Evolutionary conservation across 208 protist species (phyloP), one percentile per base, ranked within the genome.

Genomic region (Histomonas meleagridis): DNA sequence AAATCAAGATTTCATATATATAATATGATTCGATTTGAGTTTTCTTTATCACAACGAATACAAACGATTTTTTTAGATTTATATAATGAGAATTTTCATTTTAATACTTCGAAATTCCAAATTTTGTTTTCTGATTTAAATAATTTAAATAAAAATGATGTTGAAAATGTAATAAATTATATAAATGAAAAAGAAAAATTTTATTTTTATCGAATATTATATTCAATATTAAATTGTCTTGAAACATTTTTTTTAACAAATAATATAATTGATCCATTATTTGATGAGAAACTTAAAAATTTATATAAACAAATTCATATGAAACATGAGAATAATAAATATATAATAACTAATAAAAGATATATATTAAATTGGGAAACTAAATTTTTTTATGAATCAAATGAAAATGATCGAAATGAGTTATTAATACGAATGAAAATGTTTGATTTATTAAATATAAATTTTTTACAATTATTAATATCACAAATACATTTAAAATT

Each of bases 401-500:
- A 57, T 7, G 76, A 86, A 86, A 49, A 3, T 35, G 76, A 86
- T 16, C 23, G 76, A 55, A 18, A 32, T 55, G 46, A 55, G n/a
- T 16, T 86, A 38, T 14, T 32, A 26, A 86, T 46, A 55, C 40
- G 76, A 26, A n/a, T 86, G 0, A 12, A 86, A 32, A 1, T 28
- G 7, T 38, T 9, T 55, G 76, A 86, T 18, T 23, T 46, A 38
- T 28, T 46, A 16, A 43, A 26, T 5, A 86, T 46, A 12, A 46
- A 86, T 55, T 86, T 55, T n/a, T n/a, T 86, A 9, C 7, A 2
- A 10, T 35, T 86, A 16, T 43, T 46, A 3, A 86, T 86, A 5
- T 51, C 46, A 3, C 76, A 86, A 35, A 51, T 55, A 26, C 76
- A 86, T 26, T 55, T 86, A 26, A 86, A 86, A 55, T 86, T 86